Percentiles rank a stretch among this genome's conserved stretches.
phyloP scores from a whole-genome alignment of 1,139 yeast genomes.

The Blastobotrys ciferrii region DNA sequence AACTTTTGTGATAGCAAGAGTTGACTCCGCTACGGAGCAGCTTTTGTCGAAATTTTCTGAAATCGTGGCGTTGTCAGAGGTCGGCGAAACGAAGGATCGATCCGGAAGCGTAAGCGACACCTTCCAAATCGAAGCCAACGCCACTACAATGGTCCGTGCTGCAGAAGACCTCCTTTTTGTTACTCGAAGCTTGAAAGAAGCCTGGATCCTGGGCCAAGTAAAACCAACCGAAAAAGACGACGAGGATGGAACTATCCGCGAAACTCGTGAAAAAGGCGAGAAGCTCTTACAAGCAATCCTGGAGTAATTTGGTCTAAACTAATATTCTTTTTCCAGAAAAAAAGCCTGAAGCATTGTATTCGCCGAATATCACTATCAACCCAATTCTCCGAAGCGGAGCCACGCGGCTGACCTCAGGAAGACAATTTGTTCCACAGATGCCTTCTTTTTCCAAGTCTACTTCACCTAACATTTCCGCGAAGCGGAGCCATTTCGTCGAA shows the following conservation, averaged over 20 bases:
- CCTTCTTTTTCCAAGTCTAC: too few relatives aligned
- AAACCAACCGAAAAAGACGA: constrained; percentile 27
- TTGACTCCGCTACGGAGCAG: constrained; percentile 37
- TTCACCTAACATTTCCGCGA: too few relatives aligned
- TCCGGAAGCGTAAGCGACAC: constrained; percentile 35
- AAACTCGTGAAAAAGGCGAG: constrained; percentile 22
- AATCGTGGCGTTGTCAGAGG: constrained; percentile 30
- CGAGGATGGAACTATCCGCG: constrained; percentile 17
- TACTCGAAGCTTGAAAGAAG: constrained; percentile 41
- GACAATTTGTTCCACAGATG: too few relatives aligned
- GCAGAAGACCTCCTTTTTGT: constrained; percentile 41
- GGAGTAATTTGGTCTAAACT: constrained; percentile 13
- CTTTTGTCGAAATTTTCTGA: constrained; percentile 32
- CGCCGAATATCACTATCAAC: too few relatives aligned
- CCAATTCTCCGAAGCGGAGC: too few relatives aligned
- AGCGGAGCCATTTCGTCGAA: too few relatives aligned
- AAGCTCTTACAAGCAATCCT: constrained; percentile 29
- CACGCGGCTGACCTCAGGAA: too few relatives aligned
- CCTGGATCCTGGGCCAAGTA: constrained; percentile 44
- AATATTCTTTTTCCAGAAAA: too few relatives aligned
- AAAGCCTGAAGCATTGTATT: too few relatives aligned
- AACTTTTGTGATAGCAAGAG: constrained; percentile 30
- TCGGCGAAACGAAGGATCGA: constrained; percentile 31
- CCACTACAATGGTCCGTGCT: constrained; percentile 38
- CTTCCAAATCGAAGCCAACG: constrained; percentile 36